Evolutionary conservation across 257 asterid species (phyloP), one percentile per base, ranked within the genome.

Genomic region (Salvia hispanica): DNA sequence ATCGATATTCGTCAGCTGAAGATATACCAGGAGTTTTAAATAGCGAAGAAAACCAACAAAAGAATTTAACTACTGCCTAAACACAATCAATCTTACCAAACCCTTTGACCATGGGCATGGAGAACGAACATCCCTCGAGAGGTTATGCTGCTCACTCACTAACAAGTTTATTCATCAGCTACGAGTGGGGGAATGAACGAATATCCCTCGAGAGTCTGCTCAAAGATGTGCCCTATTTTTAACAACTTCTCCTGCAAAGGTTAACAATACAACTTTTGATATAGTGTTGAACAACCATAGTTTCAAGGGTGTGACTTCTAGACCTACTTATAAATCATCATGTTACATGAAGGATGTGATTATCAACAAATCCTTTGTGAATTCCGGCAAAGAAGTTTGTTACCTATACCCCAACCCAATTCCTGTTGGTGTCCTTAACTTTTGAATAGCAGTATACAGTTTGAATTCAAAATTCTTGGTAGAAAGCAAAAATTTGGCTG

Each of bases 151-250:
- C 18, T 33, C 34, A 51, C 15, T 16, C 37, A 66, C 69, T 69
- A 74, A 60, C 67, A 45, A 61, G 54, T 52, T 12, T 62, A 74
- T 65, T 86, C 93, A 58, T 85, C 84, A 37, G 86, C 91, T 42
- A 83, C 76, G 1, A 93, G 76, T 9, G 95, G 95, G 58, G 99
- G 97, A 46, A 90, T 58, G 62, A 87, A 83, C 36, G 85, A 79
- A 71, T 74, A 73, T 16, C 83, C 89, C 77, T 88, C 80, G 25
- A 88, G 86, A 28, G 99, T 93, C 77, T 93, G 97, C 89, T 94
- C 97, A 52, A 94, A 94, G 70, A 90, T 83, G 78, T 94, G 96
- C 15, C 99, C 97, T 5, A 90, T 82, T 71, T 77, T 87, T 43
- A 94, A 84, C 76, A 94, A 78, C 72, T 81, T 90, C 60, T 83